Conservation (phyloP, 2,329 filamentous ascomycete genomes). For the Myrmaecium sp. region DNA sequence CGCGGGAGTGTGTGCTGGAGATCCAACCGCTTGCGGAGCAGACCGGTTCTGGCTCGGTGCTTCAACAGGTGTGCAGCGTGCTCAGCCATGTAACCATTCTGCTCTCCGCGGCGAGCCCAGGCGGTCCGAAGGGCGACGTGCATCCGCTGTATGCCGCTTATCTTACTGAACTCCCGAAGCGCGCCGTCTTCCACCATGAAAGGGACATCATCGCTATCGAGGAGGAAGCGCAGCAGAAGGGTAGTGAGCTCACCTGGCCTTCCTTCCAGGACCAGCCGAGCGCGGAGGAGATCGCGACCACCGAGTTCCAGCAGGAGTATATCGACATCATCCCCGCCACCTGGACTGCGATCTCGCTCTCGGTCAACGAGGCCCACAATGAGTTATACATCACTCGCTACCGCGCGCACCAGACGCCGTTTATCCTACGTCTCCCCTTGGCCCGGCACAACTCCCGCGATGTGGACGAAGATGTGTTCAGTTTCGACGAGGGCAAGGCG, state of each 20-base stretch:
- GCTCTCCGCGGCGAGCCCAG: slow-evolving; percentile 19
- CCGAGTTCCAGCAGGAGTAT: slow-evolving; percentile 58
- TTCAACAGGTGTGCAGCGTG: slow-evolving; percentile 32
- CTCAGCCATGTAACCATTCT: slow-evolving; percentile 20
- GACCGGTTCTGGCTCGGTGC: slow-evolving; percentile 37
- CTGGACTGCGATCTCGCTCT: slow-evolving; percentile 79
- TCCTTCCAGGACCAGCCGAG: slow-evolving; percentile 14
- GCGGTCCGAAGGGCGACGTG: slow-evolving; percentile 14
- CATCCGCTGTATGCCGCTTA: slow-evolving; percentile 24
- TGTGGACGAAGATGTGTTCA: slow-evolving; percentile 64
- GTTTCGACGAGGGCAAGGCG: slow-evolving; percentile 60
- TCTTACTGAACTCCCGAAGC: slow-evolving; percentile 44
- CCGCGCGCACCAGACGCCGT: slow-evolving; percentile 56
- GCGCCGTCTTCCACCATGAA: slow-evolving; percentile 51
- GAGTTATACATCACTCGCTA: slow-evolving; percentile 86
- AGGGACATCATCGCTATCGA: slow-evolving; percentile 36
- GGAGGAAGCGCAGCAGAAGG: slow-evolving; percentile 21
- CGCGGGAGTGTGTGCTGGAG: slow-evolving; percentile 47
- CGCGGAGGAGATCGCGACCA: slow-evolving; percentile 20
- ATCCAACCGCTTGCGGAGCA: slow-evolving; percentile 39
- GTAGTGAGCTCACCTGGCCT: slow-evolving; percentile 24
- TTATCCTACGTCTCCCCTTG: slow-evolving; percentile 73
- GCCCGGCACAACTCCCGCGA: slow-evolving; percentile 68
- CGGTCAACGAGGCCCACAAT: slow-evolving; percentile 62
- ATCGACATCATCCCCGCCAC: slow-evolving; percentile 66